phyloP scores from a whole-genome alignment of 78 protist genomes.

The Creolimax fragrantissima region DNA sequence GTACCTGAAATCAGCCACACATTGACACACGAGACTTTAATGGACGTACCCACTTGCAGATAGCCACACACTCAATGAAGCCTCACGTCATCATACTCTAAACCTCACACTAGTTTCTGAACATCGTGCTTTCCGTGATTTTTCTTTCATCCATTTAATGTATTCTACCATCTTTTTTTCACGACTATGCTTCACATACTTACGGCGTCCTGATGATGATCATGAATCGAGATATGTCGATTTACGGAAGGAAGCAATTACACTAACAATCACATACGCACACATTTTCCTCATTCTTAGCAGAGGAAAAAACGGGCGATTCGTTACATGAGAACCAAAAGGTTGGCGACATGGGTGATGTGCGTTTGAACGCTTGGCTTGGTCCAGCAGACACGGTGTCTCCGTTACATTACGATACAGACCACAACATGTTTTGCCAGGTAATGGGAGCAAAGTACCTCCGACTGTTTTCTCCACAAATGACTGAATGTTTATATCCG shows the following conservation, averaged over 20 bases:
- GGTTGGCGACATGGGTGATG: not conserved
- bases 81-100: not conserved
- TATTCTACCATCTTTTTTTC: no score
- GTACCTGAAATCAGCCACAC: not conserved
- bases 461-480: constrained; percentile 20
- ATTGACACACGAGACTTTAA: not conserved
- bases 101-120: not conserved
- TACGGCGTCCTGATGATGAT: no score
- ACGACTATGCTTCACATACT: no score
- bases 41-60: not conserved
- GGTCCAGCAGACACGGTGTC: constrained; percentile 44
- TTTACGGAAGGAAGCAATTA: no score
- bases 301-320: no score
- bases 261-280: not conserved
- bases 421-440: constrained; percentile 53
- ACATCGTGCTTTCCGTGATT: no score
- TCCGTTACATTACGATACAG: constrained; percentile 54
- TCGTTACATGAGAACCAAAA: not conserved
- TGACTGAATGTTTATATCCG: constrained; percentile 18
- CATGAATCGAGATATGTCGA: no score
- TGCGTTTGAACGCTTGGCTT: not conserved
- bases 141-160: no score
- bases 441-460: constrained; percentile 55
- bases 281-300: no score
- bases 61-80: not conserved